Conservation (phyloP, 2,329 filamentous ascomycete genomes). For the Atkinsonella texensis region DNA sequence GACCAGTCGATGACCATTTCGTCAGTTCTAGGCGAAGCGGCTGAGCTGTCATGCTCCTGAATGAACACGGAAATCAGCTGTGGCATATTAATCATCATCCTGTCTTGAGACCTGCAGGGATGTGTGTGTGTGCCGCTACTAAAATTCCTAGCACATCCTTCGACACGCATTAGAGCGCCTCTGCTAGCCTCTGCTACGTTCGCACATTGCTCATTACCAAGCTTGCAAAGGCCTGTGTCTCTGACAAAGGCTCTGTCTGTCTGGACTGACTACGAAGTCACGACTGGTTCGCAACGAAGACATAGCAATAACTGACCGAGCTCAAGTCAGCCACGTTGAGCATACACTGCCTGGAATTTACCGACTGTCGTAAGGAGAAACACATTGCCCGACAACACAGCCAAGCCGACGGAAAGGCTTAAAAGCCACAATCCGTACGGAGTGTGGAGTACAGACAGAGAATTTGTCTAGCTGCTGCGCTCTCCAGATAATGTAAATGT, state of each 20-base stretch:
- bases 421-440: not conserved
- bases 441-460: not conserved
- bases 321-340: not conserved
- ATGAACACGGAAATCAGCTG: not conserved
- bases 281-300: not conserved
- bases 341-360: not conserved
- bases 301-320: not conserved
- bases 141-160: not conserved
- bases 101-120: not conserved
- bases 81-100: not conserved
- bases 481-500: not conserved
- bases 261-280: not conserved
- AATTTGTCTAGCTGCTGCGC: not conserved
- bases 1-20: too few species aligned
- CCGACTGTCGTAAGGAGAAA: not conserved
- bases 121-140: not conserved
- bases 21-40: too few species aligned
- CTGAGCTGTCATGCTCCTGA: too few species aligned
- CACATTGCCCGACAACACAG: not conserved
- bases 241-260: too few species aligned
- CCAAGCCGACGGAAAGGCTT: not conserved
- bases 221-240: too few species aligned
- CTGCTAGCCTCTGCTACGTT: not conserved
- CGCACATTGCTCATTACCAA: not conserved
- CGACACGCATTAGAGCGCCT: not conserved